Conservation (phyloP, 129 eudicot species). For the Escallonia rubra region DNA sequence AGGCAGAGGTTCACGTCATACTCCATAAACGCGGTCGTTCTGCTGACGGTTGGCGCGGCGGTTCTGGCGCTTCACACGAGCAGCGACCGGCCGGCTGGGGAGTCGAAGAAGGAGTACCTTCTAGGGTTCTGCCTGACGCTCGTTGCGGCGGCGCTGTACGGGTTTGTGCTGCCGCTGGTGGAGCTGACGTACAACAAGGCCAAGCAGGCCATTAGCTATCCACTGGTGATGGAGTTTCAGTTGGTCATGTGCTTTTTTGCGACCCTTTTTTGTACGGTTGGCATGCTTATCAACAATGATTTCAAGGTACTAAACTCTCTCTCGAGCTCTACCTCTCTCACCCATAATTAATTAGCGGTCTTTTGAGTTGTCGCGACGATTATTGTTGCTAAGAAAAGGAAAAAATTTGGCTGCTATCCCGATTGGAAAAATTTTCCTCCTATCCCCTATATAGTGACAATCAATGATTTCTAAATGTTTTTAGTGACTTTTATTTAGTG, state of each 20-base stretch:
- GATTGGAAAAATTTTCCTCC: too few relatives aligned
- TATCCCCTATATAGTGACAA: too few relatives aligned
- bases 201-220: conserved; percentile 31
- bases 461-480: too few relatives aligned
- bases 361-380: too few relatives aligned
- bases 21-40: conserved; percentile 32
- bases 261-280: conserved; percentile 27
- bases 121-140: conserved; percentile 29
- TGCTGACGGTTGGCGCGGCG: conserved; percentile 31
- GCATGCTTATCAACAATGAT: conserved; percentile 36
- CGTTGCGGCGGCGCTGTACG: conserved; percentile 28
- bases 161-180: conserved; percentile 30
- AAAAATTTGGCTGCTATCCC: too few relatives aligned
- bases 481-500: too few relatives aligned
- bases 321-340: not conserved
- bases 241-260: conserved; percentile 31
- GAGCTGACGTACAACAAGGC: conserved; percentile 32
- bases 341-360: not conserved
- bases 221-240: conserved; percentile 50
- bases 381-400: too few relatives aligned
- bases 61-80: conserved; percentile 32
- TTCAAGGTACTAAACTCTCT: conserved; percentile 21
- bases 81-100: conserved; percentile 41
- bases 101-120: conserved; percentile 23
- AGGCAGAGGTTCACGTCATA: conserved; percentile 37